Conservation (phyloP, 768 basidiomycete genomes). For the Lactarius hatsudake region DNA sequence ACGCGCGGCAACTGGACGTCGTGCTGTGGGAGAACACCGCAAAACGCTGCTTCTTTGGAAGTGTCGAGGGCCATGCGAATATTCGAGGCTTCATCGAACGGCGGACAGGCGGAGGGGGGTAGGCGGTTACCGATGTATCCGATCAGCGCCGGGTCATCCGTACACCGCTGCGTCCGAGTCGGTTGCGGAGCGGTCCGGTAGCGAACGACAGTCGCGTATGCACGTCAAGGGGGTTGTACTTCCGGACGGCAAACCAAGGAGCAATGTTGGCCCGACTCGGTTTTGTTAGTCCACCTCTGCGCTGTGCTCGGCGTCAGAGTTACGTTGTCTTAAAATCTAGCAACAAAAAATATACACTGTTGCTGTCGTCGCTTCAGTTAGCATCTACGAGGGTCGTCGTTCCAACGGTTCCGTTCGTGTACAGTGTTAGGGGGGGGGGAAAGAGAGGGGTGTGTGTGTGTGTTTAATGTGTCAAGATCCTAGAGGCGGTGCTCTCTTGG, state of each 20-base stretch:
- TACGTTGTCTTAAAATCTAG: not conserved
- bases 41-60: slow-evolving; percentile 82
- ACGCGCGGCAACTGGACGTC: slow-evolving; percentile 78
- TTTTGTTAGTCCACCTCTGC: not conserved
- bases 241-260: not conserved
- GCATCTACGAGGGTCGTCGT: not conserved
- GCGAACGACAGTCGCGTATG: not conserved
- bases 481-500: not conserved
- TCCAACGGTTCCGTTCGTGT: not conserved
- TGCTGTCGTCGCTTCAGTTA: not conserved
- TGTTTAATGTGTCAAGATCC: not conserved
- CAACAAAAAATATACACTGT: not conserved
- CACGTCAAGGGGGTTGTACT: not conserved
- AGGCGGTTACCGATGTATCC: not conserved
- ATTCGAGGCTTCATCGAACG: slow-evolving; percentile 80
- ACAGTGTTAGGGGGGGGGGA: not conserved
- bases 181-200: not conserved
- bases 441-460: not conserved
- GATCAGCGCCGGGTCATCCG: not conserved
- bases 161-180: not conserved
- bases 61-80: slow-evolving; percentile 70
- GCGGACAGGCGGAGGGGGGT: slow-evolving; percentile 42
- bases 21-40: slow-evolving; percentile 78
- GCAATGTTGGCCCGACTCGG: not conserved
- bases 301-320: not conserved